These are phyloP conservation scores for Oxytropis ochrocephala DNA, from an alignment of 306 rosid genomes.

Conservation along the genomic window DNA sequence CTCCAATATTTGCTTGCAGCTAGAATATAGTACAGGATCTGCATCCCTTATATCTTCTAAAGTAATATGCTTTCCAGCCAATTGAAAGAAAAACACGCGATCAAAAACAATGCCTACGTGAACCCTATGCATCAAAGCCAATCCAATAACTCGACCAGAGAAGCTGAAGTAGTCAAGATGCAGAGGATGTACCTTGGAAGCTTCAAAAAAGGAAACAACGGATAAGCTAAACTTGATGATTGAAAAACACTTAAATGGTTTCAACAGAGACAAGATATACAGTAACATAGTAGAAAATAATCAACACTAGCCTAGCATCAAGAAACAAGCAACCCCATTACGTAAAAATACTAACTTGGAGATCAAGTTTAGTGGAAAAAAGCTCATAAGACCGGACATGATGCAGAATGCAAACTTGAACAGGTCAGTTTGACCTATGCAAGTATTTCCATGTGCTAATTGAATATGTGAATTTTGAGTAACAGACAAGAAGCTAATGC, in stretches of 20 bases:
- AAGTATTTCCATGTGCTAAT: background rate
- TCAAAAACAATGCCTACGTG: constrained; percentile 86
- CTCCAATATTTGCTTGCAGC: constrained; percentile 77
- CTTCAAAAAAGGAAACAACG: constrained; percentile 40
- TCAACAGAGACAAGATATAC: constrained; percentile 1
- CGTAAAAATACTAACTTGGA: background rate
- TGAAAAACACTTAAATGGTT: background rate
- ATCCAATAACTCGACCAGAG: constrained; percentile 79
- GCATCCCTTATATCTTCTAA: constrained; percentile 78
- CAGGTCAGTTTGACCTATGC: background rate
- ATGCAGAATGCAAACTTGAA: background rate
- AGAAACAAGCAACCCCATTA: background rate
- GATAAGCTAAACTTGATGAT: constrained; percentile 34
- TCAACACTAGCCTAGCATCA: background rate
- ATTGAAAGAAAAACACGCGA: constrained; percentile 71
- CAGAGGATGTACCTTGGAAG: constrained; percentile 72
- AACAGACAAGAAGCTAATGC: constrained; percentile 1
- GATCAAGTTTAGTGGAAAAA: constrained; percentile 2
- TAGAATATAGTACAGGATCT: constrained; percentile 66
- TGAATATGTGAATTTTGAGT: background rate
- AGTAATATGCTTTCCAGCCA: constrained; percentile 59
- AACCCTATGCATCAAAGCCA: constrained; percentile 76
- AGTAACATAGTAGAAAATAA: background rate
- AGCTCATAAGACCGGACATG: background rate
- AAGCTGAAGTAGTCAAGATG: constrained; percentile 79